A percentile compares a stretch with the other conserved stretches of the same genome.
These are phyloP conservation scores for Thozetella sp. DNA, from an alignment of 495 filamentous ascomycete genomes.

Conservation along the genomic window DNA sequence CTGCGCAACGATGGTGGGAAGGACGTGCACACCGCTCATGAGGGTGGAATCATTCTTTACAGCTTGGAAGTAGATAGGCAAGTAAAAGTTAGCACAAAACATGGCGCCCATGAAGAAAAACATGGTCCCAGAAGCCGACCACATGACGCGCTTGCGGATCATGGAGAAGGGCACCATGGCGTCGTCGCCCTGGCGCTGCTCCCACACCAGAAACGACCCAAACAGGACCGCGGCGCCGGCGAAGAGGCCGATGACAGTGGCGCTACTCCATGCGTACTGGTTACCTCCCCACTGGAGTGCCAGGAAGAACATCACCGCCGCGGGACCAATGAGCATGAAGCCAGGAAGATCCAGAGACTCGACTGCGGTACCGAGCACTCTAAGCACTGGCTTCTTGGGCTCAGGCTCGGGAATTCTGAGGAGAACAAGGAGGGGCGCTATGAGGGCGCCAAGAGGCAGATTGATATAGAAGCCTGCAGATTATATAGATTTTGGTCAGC, in stretches of 20 bases:
- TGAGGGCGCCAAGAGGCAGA: constrained; percentile 40
- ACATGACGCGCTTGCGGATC: constrained; percentile 29
- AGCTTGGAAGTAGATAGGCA: constrained; percentile 68
- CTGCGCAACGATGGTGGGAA: constrained; percentile 45
- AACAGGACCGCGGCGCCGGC: constrained; percentile 43
- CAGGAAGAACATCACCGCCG: constrained; percentile 39
- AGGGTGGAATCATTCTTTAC: constrained; percentile 41
- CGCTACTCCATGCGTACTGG: constrained; percentile 28
- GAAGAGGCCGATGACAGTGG: constrained; percentile 25
- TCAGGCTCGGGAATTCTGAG: background rate
- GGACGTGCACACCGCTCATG: constrained; percentile 46
- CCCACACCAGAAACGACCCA: constrained; percentile 36
- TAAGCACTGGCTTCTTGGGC: constrained; percentile 2
- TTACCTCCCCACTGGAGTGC: constrained; percentile 40
- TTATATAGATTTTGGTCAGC: constrained; percentile 25
- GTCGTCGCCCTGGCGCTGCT: constrained; percentile 33
- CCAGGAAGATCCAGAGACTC: constrained; percentile 42
- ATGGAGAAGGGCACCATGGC: constrained; percentile 50
- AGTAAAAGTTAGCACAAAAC: constrained; percentile 41
- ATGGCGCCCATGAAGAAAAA: constrained; percentile 22
- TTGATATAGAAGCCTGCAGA: constrained; percentile 42
- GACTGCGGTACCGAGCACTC: constrained; percentile 29
- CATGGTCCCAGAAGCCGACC: constrained; percentile 27
- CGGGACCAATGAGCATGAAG: constrained; percentile 35
- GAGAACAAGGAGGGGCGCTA: background rate